phyloP scores from a whole-genome alignment of 1,139 yeast genomes.

The Saccharomyces hybrid region DNA sequence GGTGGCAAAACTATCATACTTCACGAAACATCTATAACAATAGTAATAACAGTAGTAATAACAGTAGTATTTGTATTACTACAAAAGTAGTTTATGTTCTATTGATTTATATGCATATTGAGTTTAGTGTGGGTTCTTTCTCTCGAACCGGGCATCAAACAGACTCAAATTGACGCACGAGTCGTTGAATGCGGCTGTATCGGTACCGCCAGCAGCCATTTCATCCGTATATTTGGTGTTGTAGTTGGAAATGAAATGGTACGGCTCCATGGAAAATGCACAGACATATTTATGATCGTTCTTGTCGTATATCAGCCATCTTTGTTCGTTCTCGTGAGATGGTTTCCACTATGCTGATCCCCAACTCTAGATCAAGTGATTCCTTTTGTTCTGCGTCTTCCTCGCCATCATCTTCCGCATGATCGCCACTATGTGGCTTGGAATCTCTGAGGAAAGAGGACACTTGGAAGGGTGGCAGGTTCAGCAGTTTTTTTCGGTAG shows the following conservation, averaged over 20 bases:
- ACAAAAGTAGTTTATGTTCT: not conserved
- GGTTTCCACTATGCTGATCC: conserved; percentile 3
- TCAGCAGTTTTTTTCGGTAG: conserved; percentile 19
- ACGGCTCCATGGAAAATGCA: conserved; percentile 21
- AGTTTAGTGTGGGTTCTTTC: conserved; percentile 46
- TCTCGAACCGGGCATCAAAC: conserved; percentile 67
- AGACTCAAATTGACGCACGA: conserved; percentile 47
- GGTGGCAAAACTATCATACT: not conserved
- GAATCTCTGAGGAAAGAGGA: conserved; percentile 24
- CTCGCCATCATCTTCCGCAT: conserved; percentile 4
- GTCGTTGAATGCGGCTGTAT: conserved; percentile 20
- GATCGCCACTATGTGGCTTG: not conserved
- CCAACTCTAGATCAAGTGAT: conserved; percentile 9
- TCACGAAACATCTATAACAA: not conserved
- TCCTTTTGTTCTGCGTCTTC: conserved; percentile 1
- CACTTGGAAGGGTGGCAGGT: conserved; percentile 30
- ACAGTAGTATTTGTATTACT: not conserved
- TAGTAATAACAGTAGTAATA: too few relatives aligned
- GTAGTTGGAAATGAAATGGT: conserved; percentile 23
- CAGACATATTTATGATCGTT: conserved; percentile 13
- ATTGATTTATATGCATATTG: not conserved
- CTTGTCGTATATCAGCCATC: conserved; percentile 24
- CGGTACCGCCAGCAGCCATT: not conserved
- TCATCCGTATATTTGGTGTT: conserved; percentile 6
- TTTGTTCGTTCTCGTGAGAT: conserved; percentile 1